phyloP scores from a whole-genome alignment of 2,329 filamentous ascomycete species.

The Colletotrichum sansevieriae region DNA sequence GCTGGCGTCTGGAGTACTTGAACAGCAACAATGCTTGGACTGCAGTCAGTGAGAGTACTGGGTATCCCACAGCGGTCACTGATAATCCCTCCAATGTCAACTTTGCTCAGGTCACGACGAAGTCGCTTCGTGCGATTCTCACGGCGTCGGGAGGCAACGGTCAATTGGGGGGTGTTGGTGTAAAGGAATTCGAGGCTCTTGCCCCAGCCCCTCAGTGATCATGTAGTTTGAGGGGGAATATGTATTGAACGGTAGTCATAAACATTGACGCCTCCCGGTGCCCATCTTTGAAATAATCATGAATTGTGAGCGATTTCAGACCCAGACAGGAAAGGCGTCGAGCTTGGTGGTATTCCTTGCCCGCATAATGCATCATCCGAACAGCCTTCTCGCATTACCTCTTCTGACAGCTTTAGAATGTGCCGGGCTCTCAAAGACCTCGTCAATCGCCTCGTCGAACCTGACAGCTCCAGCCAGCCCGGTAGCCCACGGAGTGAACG shows the following conservation, averaged over 20 bases:
- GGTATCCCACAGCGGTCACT: slow-evolving; percentile 47
- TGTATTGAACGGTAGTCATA: too few relatives aligned
- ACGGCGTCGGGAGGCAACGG: slow-evolving; percentile 43
- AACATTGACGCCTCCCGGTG: too few relatives aligned
- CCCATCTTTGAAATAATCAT: too few relatives aligned
- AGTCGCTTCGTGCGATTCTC: slow-evolving; percentile 43
- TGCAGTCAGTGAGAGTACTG: slow-evolving; percentile 39
- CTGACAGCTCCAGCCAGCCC: background rate
- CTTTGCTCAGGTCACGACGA: slow-evolving; percentile 47
- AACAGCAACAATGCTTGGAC: slow-evolving; percentile 41
- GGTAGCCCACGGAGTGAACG: slow-evolving; percentile 43
- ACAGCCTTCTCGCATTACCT: slow-evolving; percentile 1
- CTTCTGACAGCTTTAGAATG: slow-evolving; percentile 6
- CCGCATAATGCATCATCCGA: background rate
- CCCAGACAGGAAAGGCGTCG: too few relatives aligned
- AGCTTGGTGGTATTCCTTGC: too few relatives aligned
- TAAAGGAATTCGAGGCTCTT: slow-evolving; percentile 29
- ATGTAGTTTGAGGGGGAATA: too few relatives aligned
- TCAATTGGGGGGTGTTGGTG: slow-evolving; percentile 11
- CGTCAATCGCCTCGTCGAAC: slow-evolving; percentile 8
- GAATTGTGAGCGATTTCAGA: too few relatives aligned
- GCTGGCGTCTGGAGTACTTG: slow-evolving; percentile 45
- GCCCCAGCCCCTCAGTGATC: slow-evolving; percentile 6
- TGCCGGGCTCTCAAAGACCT: background rate
- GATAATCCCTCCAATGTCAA: slow-evolving; percentile 46